phyloP scores from a whole-genome alignment of 2,329 filamentous ascomycete species.

The Colletotrichum incanum region DNA sequence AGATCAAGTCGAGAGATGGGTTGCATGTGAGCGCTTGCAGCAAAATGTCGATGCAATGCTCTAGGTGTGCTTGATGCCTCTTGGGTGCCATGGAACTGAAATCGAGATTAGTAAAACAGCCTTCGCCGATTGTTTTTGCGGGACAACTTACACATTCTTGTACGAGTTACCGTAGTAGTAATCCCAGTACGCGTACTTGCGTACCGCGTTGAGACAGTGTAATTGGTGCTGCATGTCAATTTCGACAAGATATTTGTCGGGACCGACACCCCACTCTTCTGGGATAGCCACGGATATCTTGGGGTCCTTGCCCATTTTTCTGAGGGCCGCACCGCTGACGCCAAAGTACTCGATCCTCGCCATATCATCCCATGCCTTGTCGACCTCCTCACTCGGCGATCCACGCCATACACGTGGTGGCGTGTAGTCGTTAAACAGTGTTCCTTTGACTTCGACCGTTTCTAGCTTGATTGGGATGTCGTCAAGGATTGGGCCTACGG shows the following conservation, averaged over 20 bases:
- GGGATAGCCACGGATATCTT: conserved; percentile 35
- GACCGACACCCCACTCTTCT: conserved; percentile 37
- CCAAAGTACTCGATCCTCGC: conserved; percentile 38
- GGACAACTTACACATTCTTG: conserved; percentile 19
- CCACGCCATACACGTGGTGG: conserved; percentile 48
- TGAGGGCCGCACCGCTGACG: conserved; percentile 30
- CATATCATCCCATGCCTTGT: conserved; percentile 45
- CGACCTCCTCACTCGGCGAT: conserved; percentile 44
- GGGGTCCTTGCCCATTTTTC: conserved; percentile 38
- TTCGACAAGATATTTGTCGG: conserved; percentile 34
- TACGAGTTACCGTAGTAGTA: conserved; percentile 18
- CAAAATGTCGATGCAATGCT: conserved; percentile 31
- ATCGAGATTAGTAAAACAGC: not conserved
- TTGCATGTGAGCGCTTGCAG: conserved; percentile 35
- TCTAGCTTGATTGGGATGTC: conserved; percentile 27
- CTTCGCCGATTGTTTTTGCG: not conserved
- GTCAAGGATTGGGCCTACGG: conserved; percentile 30
- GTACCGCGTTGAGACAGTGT: conserved; percentile 32
- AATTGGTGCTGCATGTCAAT: conserved; percentile 40
- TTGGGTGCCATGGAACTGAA: conserved; percentile 27
- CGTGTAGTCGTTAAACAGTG: conserved; percentile 47
- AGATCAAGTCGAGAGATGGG: conserved; percentile 31
- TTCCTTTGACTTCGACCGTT: conserved; percentile 33
- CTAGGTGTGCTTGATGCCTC: conserved; percentile 32
- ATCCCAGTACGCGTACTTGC: conserved; percentile 38